phyloP scores from a whole-genome alignment of 2,329 filamentous ascomycete genomes.

The Tolypocladium tundrense region DNA sequence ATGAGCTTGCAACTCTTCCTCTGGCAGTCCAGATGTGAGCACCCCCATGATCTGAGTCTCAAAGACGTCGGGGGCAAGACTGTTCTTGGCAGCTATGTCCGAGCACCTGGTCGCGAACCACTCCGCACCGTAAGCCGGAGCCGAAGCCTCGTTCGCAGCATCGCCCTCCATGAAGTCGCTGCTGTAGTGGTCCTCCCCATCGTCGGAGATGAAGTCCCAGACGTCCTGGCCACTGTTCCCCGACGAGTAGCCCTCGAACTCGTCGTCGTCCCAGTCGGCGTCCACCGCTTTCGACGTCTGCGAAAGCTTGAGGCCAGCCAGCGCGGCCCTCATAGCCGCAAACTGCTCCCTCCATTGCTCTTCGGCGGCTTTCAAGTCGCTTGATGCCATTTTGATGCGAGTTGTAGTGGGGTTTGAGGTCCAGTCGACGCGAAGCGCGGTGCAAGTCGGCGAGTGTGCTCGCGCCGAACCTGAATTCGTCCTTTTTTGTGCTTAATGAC shows the following conservation, averaged over 20 bases:
- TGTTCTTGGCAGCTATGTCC: conserved; percentile 55
- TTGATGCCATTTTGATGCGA: conserved; percentile 19
- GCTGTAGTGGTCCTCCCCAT: conserved; percentile 54
- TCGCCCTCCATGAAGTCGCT: conserved; percentile 51
- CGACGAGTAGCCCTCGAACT: conserved; percentile 44
- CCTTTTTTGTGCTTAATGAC: too few relatives aligned
- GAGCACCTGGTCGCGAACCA: conserved; percentile 68
- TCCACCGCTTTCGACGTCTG: conserved; percentile 27
- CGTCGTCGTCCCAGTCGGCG: conserved; percentile 52
- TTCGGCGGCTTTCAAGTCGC: conserved; percentile 29
- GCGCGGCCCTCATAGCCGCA: conserved; percentile 73
- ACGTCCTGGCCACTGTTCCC: conserved; percentile 67
- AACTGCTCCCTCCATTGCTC: conserved; percentile 77
- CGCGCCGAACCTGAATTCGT: background rate
- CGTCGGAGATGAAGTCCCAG: conserved; percentile 83
- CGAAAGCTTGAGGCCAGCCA: conserved; percentile 59
- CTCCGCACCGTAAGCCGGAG: conserved; percentile 38
- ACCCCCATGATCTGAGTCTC: conserved; percentile 68
- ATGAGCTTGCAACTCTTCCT: conserved; percentile 85
- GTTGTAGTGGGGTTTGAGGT: too few relatives aligned
- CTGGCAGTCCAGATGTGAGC: conserved; percentile 54
- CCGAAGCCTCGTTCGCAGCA: conserved; percentile 14
- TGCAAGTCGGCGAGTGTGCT: background rate
- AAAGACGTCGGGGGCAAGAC: conserved; percentile 59
- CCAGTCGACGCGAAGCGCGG: background rate